These are phyloP conservation scores for Camillea tinctor DNA, from an alignment of 2,329 filamentous ascomycete species.

Conservation along the genomic window DNA sequence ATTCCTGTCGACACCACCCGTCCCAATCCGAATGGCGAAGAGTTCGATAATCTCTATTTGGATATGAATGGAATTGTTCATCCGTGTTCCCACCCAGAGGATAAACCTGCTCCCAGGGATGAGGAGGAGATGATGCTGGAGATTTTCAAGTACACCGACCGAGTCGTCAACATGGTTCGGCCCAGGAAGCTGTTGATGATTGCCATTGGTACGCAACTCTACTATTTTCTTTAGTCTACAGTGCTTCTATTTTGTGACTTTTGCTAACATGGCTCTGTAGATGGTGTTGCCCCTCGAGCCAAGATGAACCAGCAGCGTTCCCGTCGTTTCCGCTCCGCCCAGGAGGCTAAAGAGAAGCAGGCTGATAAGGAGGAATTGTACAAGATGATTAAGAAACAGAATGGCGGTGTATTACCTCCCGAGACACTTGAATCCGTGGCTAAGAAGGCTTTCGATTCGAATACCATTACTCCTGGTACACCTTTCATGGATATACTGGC, in stretches of 20 bases:
- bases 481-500: slow-evolving; percentile 98
- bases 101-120: slow-evolving; percentile 83
- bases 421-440: slow-evolving; percentile 60
- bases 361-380: slow-evolving; percentile 85
- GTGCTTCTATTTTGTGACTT: background rate
- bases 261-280: slow-evolving; percentile 44
- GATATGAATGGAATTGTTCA: slow-evolving; percentile 99
- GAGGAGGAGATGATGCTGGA: slow-evolving; percentile 99
- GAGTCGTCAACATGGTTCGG: slow-evolving; percentile 97
- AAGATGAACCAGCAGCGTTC: slow-evolving; percentile 99
- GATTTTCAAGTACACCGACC: slow-evolving; percentile 97
- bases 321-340: slow-evolving; percentile 88
- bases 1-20: slow-evolving; percentile 82
- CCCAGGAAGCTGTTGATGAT: slow-evolving; percentile 96
- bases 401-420: slow-evolving; percentile 61
- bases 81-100: slow-evolving; percentile 96
- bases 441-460: slow-evolving; percentile 90
- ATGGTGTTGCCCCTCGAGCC: slow-evolving; percentile 93
- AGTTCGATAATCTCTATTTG: slow-evolving; percentile 96
- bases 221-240: slow-evolving; percentile 3
- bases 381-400: slow-evolving; percentile 79
- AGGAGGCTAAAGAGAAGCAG: slow-evolving; percentile 92
- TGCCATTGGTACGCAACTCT: slow-evolving; percentile 71
- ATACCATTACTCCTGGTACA: slow-evolving; percentile 88
- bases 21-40: slow-evolving; percentile 94